Base-by-base conservation (phyloP, 2,329 filamentous ascomycete genomes). In the Pezicula neosporulosa region DNA sequence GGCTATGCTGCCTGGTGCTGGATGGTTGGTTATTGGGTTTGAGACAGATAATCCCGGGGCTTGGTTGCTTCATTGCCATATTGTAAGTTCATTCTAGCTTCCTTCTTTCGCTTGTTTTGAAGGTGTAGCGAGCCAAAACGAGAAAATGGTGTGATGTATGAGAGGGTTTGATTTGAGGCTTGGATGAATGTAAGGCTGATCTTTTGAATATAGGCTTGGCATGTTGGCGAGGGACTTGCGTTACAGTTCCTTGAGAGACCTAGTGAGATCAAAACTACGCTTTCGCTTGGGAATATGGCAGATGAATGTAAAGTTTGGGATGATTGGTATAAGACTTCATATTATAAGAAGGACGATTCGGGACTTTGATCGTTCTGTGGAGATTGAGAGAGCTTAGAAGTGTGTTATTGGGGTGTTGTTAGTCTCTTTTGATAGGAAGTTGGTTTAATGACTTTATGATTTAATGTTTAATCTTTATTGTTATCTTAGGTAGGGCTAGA, bases 1-100 rank as follows among this genome's bases (percentile, higher is more conserved):
- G 2, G 73, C 74, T 10, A 69, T 76, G 58, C 64, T 79, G 13
- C 45, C 33, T 24, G 33, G 35, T 9, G 21, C 4, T 13, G 33
- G 45, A 9, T 48, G 19, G 35, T 19, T 48, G 18, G 45, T 28
- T 16, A 21, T 48, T 38, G 33, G 15, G 2, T 48, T 38, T 19
- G 12, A 15, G n/a, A 38, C 45, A 18, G 19, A 48, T 28, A 48
- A 38, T 30, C 45, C 16, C 2, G 45, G 45, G 9, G 33, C 33
- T 6, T 48, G 45, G 45, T 9, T 48, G 8, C 13, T 41, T 12
- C 60, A 63, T 47, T 63, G 44, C 15, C 27, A 45, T 33, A 45
- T 45, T 45, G 27, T 45, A 18, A 45, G 44, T 45, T 9, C 21
- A 21, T 21, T 21, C 21, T 21, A 21, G 21, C 21, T 21, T 21